A percentile compares a stretch with the other conserved stretches of the same genome.
These are phyloP conservation scores for Phallus indusiatus DNA, from an alignment of 768 basidiomycete species.

Conservation along the genomic window DNA sequence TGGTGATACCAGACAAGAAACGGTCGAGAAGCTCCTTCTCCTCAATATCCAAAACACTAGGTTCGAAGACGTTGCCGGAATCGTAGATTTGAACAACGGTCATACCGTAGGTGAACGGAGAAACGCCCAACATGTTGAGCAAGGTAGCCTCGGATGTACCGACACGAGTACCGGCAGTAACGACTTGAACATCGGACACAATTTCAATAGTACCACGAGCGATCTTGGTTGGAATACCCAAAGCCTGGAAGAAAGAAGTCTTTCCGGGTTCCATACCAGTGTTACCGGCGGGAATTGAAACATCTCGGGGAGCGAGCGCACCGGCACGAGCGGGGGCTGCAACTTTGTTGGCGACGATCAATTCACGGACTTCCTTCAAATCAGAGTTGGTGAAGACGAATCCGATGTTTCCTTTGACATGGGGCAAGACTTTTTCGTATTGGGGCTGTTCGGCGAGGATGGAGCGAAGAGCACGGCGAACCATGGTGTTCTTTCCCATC, in stretches of 20 bases:
- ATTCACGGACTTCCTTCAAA: conserved; percentile 88
- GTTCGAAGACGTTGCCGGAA: conserved; percentile 84
- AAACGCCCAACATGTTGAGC: conserved; percentile 99
- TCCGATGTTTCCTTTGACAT: conserved; percentile 95
- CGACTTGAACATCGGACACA: conserved; percentile 92
- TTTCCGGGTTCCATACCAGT: conserved; percentile 99
- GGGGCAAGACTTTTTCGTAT: conserved; percentile 92
- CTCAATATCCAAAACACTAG: conserved; percentile 85
- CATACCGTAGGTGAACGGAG: conserved; percentile 99
- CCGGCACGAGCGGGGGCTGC: conserved; percentile 98
- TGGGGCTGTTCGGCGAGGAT: conserved; percentile 86
- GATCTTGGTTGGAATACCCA: conserved; percentile 99
- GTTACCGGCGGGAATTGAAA: conserved; percentile 89
- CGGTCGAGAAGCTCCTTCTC: conserved; percentile 85
- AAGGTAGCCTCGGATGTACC: conserved; percentile 96
- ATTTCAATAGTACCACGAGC: conserved; percentile 99
- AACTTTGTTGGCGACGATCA: conserved; percentile 95
- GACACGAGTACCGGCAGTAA: conserved; percentile 85
- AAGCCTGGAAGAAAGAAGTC: conserved; percentile 99
- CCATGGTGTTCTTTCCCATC: conserved; percentile 99
- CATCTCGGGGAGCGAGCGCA: conserved; percentile 89
- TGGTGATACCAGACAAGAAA: conserved; percentile 90
- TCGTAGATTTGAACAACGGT: conserved; percentile 95
- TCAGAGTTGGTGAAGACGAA: conserved; percentile 95
- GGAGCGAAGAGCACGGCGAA: conserved; percentile 91